A percentile compares a stretch with the other conserved stretches of the same genome.
These are phyloP conservation scores for Podila clonocystis DNA, from an alignment of 192 early-diverging fungal genomes.

Conservation along the genomic window DNA sequence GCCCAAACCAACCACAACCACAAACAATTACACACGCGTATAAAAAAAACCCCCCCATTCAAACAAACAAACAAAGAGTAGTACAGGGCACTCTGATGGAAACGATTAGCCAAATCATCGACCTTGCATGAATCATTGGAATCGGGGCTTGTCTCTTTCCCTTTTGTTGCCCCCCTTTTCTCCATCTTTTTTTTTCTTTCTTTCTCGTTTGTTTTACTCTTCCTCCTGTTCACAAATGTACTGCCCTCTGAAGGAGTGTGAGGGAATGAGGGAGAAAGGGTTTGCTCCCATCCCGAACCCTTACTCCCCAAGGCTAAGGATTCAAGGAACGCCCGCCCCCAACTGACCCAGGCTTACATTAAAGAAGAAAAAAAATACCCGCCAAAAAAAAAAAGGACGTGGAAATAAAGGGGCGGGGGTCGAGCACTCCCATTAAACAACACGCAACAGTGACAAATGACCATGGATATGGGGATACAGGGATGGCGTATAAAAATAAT, in stretches of 20 bases:
- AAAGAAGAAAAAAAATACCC: not conserved
- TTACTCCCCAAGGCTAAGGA: not conserved
- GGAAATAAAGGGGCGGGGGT: not conserved
- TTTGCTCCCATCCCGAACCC: no score
- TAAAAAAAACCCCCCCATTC: no score
- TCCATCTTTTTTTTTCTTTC: slow-evolving; percentile 1
- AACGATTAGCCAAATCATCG: not conserved
- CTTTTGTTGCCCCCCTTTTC: not conserved
- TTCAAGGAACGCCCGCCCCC: not conserved
- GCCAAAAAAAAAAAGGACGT: slow-evolving; percentile 11
- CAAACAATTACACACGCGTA: not conserved
- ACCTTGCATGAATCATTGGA: not conserved
- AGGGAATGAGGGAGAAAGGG: not conserved
- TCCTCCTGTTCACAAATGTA: not conserved
- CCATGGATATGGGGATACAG: no score
- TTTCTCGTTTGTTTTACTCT: not conserved
- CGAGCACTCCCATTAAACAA: not conserved
- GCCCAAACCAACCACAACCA: not conserved
- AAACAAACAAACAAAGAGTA: slow-evolving; percentile 4
- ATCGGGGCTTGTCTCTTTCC: no score
- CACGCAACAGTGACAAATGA: not conserved
- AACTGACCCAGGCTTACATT: not conserved
- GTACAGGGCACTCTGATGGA: not conserved
- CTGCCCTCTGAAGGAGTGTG: not conserved
- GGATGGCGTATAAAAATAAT: not conserved